phyloP scores from a whole-genome alignment of 2,329 filamentous ascomycete species.

The Penicillium sp. region DNA sequence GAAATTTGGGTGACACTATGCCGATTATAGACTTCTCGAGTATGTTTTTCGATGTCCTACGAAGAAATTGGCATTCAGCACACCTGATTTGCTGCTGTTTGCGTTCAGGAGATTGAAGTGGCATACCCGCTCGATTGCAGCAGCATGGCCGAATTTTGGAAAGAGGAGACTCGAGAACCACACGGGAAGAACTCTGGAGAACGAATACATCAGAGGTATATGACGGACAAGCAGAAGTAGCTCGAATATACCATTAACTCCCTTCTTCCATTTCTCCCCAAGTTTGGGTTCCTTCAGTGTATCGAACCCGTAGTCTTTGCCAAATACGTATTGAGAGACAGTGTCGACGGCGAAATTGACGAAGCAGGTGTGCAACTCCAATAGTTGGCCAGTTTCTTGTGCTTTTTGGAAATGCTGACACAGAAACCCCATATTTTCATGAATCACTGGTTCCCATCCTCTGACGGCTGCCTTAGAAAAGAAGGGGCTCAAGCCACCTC shows the following conservation, averaged over 20 bases:
- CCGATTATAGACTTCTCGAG: not conserved
- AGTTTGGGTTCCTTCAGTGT: not conserved
- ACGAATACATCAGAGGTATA: not conserved
- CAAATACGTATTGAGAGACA: slow-evolving; percentile 2
- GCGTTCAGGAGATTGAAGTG: not conserved
- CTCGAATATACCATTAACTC: slow-evolving; percentile 1
- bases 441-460: slow-evolving; percentile 3
- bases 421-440: not conserved
- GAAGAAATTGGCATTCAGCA: not conserved
- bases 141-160: not conserved
- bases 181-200: not conserved
- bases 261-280: not conserved
- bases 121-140: not conserved
- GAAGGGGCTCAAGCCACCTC: not conserved
- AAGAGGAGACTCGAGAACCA: not conserved
- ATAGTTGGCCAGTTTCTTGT: not conserved
- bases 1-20: not conserved
- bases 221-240: slow-evolving; percentile 1
- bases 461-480: not conserved
- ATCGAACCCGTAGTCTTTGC: not conserved
- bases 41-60: not conserved
- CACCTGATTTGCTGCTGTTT: not conserved
- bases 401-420: not conserved
- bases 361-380: not conserved
- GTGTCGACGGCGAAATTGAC: slow-evolving; percentile 1